A percentile compares a stretch with the other conserved stretches of the same genome.
Evolutionary conservation across 768 basidiomycete genomes (phyloP).

Genomic region (Boletus sp.): DNA sequence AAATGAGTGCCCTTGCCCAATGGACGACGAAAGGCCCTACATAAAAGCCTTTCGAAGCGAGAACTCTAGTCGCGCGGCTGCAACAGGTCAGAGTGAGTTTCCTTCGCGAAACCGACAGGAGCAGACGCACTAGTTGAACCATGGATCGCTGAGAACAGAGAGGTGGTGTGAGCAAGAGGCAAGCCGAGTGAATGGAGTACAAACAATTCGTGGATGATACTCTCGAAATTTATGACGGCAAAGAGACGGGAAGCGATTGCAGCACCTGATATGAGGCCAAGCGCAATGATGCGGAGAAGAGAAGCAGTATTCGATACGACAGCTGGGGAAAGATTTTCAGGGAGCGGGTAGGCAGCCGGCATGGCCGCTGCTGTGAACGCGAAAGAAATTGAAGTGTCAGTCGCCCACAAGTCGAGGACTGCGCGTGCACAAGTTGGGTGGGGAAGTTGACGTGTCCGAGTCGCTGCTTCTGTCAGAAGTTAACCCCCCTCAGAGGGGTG

Average conservation of each 20-base stretch:
- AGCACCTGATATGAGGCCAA: slow-evolving; percentile 88
- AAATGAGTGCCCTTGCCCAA: slow-evolving; percentile 6
- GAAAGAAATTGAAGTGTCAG: neutral
- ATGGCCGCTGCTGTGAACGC: slow-evolving; percentile 45
- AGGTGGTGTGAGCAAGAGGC: neutral
- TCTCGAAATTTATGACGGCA: slow-evolving; percentile 97
- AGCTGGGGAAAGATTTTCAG: slow-evolving; percentile 63
- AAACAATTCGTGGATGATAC: slow-evolving; percentile 99
- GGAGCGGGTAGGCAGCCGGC: slow-evolving; percentile 72
- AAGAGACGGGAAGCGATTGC: slow-evolving; percentile 96
- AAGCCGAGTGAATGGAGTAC: slow-evolving; percentile 30
- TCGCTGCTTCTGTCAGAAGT: slow-evolving; percentile 8
- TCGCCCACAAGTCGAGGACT: neutral
- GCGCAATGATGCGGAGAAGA: slow-evolving; percentile 85
- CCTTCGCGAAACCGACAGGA: neutral
- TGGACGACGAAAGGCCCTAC: slow-evolving; percentile 45
- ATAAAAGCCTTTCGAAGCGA: slow-evolving; percentile 94
- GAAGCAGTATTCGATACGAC: slow-evolving; percentile 88
- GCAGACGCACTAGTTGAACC: slow-evolving; percentile 94
- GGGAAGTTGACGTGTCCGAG: slow-evolving; percentile 24
- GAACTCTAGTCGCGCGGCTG: slow-evolving; percentile 89
- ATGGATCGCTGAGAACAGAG: slow-evolving; percentile 72
- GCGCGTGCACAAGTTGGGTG: neutral
- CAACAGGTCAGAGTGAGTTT: slow-evolving; percentile 2
- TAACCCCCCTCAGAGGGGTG: slow-evolving; percentile 15